Percentiles rank a stretch among this genome's conserved stretches.
phyloP scores from a whole-genome alignment of 2,329 filamentous ascomycete genomes.

The Neospermospora avenae region DNA sequence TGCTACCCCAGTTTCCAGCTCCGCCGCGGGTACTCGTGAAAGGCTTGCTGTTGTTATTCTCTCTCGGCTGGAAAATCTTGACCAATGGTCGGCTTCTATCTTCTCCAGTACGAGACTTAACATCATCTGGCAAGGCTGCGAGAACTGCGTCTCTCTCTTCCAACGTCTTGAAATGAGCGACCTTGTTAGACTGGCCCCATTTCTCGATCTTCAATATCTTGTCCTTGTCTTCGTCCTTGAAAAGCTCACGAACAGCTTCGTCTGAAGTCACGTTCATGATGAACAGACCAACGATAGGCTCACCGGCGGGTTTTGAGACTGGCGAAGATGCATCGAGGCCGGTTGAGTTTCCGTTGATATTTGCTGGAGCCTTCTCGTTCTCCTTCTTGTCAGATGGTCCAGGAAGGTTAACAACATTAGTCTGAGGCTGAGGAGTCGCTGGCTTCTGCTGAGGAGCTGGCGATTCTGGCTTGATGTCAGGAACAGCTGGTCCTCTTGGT shows the following conservation, averaged over 20 bases:
- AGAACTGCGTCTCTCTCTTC: constrained; percentile 82
- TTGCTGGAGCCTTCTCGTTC: constrained; percentile 47
- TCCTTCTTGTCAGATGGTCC: constrained; percentile 50
- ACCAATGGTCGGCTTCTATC: constrained; percentile 78
- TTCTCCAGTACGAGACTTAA: constrained; percentile 66
- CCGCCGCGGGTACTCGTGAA: constrained; percentile 58
- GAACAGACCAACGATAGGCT: constrained; percentile 81
- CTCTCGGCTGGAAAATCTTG: constrained; percentile 75
- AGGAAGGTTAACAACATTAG: constrained; percentile 34
- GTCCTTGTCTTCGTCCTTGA: constrained; percentile 75
- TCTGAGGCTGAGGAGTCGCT: constrained; percentile 43
- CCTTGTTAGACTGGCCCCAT: constrained; percentile 75
- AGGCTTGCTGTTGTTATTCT: constrained; percentile 46
- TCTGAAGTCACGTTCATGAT: constrained; percentile 82
- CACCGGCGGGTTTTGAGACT: constrained; percentile 55
- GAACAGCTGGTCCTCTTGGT: constrained; percentile 31
- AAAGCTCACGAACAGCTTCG: constrained; percentile 77
- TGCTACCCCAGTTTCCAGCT: constrained; percentile 65
- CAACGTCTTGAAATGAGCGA: constrained; percentile 76
- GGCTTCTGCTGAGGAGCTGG: constrained; percentile 41
- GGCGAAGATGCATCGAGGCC: constrained; percentile 52
- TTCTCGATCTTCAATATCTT: constrained; percentile 81
- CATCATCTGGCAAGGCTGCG: constrained; percentile 68
- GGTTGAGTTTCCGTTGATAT: constrained; percentile 52
- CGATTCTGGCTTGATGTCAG: constrained; percentile 33